Conservation (phyloP, 148 eudicot species). For the Amaranthus palmeri region DNA sequence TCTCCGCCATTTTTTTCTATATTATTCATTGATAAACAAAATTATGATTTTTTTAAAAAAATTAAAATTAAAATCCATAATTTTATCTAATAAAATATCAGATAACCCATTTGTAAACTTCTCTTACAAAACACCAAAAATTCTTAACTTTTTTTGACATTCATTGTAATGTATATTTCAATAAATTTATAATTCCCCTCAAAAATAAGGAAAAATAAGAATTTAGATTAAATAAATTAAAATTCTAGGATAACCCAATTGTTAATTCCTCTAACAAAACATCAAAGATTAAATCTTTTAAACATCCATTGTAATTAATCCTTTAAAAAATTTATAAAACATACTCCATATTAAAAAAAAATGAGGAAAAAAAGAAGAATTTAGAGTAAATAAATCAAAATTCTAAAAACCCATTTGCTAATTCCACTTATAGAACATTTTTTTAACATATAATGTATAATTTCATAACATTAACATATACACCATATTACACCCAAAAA, state of each 20-base stretch:
- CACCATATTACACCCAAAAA: too few species aligned
- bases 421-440: too few species aligned
- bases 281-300: too few species aligned
- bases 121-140: not conserved
- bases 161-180: not conserved
- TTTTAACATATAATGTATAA: too few species aligned
- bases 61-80: not conserved
- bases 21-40: not conserved
- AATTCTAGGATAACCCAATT: not conserved
- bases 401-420: not conserved
- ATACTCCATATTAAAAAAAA: too few species aligned
- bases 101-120: not conserved
- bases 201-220: not conserved
- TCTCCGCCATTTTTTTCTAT: not conserved
- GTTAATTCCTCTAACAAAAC: not conserved
- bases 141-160: not conserved
- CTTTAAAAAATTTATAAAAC: too few species aligned
- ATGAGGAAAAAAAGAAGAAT: not conserved
- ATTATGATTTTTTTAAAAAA: not conserved
- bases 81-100: not conserved
- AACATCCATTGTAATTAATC: too few species aligned
- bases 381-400: not conserved
- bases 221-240: not conserved
- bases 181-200: not conserved
- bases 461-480: too few species aligned